Evolutionary conservation across 164 flowering plant species (phyloP), one percentile per base, ranked within the genome.

Genomic region (Magnolia officinalis): DNA sequence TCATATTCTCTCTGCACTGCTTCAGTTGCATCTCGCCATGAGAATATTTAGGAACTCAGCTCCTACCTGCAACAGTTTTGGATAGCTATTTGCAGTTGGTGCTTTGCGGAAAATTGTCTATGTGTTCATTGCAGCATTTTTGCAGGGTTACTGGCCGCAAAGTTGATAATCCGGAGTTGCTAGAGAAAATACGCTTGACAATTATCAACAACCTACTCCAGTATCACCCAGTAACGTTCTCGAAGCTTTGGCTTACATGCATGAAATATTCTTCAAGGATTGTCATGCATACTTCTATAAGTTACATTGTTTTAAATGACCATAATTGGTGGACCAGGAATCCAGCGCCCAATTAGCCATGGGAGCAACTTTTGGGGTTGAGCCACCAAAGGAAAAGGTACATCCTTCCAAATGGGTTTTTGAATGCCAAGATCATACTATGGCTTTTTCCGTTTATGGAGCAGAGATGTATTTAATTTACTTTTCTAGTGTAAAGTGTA

Each of bases 161-260:
- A 81, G 87, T 96, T 72, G 99, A 92, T 63, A 91, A 93, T 37
- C 98, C 98, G 1, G 99, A 96, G 85, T 81, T 94, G 87, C 90
- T 96, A 31, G 99, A 96, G 85, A 91, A 96, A 72, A 94, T 96
- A 84, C 96, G 99, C 63, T 85, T 94, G 88, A 94, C 98, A 45
- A 87, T 96, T 74, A 94, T 96, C 80, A 94, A 91, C 89, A 96
- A 96, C 81, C 68, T 96, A 80, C 86, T 96, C 18, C 71, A 92
- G 81, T 96, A 90, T 82, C 99, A 96, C 81, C 99, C 98, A 81
- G 98, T 96, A 90, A 75, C 31, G 18, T 67, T 70, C 67, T 63
- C 49, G 23, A 50, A 26, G 52, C 29, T 23, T 74, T 8, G 51
- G 26, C 4, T 65, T 24, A 29, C 29, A 23, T 13, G 58, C 29